Evolutionary conservation across 495 filamentous ascomycete species (phyloP), one percentile per base, ranked within the genome.

Genomic region (Hypoxylon rickii): DNA sequence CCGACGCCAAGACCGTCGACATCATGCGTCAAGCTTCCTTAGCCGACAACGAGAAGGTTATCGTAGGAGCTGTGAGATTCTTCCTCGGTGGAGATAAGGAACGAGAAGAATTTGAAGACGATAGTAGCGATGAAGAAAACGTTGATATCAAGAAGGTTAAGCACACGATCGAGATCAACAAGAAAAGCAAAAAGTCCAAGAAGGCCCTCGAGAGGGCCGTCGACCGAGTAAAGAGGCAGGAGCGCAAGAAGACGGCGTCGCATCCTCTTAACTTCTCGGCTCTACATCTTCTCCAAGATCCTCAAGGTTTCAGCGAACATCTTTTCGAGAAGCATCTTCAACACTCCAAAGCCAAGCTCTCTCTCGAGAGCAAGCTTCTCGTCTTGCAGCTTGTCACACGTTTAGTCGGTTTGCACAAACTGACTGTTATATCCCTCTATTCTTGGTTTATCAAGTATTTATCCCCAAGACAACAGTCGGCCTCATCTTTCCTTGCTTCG

Each of bases 241-340:
- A 96, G 69, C 84, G 83, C 65, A 95, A 93, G 77, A 96, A 96
- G 82, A 86, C 83, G 43, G 81, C 89, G 45, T 88, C 89, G 0
- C 89, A 92, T 64, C 84, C 87, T 0, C 80, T 97, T 17, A 97
- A 99, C 75, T 99, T 99, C 73, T 96, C 92, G 0, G 95, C 95
- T n/a, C 82, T 79, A 2, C 94, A 97, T 68, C 80, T 99, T 11
- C 79, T 99, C 3, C 89, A 96, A 69, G 95, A 97, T 65, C 92
- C 95, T 1, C 95, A 99, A 64, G 90, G 89, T 1, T 97, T 96
- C 66, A 90, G 93, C 16, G 95, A 99, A 68, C 77, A 80, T 38
- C 77, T 99, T 1, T 99, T 97, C 72, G 82, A 84, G 29, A 96
- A 91, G 68, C 94, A 99, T 67, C 73, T 97, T 17, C 91, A 96